Percentiles rank a stretch among this genome's conserved stretches.
Conservation (phyloP, 129 eudicot species). For the Escallonia herrerae region DNA sequence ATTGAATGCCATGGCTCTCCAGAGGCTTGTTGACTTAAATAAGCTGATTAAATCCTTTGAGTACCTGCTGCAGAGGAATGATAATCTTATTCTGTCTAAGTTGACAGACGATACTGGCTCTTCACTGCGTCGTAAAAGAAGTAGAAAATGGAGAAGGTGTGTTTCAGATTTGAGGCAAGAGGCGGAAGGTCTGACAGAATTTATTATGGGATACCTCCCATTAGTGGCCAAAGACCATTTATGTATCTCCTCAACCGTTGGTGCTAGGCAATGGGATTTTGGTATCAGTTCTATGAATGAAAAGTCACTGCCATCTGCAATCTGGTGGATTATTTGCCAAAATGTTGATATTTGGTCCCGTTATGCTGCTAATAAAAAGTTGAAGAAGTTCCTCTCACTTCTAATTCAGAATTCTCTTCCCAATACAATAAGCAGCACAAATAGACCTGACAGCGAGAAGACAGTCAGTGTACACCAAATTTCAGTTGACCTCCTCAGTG, state of each 20-base stretch:
- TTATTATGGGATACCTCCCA: constrained; percentile 38
- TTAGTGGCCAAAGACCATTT: constrained; percentile 24
- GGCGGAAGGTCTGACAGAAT: constrained; percentile 49
- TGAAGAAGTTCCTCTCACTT: constrained; percentile 54
- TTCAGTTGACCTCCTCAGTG: constrained; percentile 54
- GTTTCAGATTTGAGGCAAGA: constrained; percentile 47
- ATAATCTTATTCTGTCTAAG: constrained; percentile 3
- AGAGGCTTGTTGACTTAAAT: constrained; percentile 76
- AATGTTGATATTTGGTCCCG: constrained; percentile 74
- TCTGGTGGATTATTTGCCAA: constrained; percentile 69
- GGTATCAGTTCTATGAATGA: constrained; percentile 46
- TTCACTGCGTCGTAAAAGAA: constrained; percentile 18
- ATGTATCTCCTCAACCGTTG: constrained; percentile 12
- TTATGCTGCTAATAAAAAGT: constrained; percentile 65
- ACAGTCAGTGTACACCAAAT: constrained; percentile 34
- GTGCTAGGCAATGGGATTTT: constrained; percentile 27
- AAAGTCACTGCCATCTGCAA: constrained; percentile 50
- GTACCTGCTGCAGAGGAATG: constrained; percentile 41
- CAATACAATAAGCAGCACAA: constrained; percentile 6
- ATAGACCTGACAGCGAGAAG: constrained; percentile 21
- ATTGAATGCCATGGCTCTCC: constrained; percentile 55
- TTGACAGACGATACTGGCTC: constrained; percentile 21
- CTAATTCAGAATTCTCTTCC: constrained; percentile 45
- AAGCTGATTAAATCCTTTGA: constrained; percentile 52
- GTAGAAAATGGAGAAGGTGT: constrained; percentile 30